phyloP scores from a whole-genome alignment of 2,329 filamentous ascomycete species.

The Pseudogymnoascus sp. region DNA sequence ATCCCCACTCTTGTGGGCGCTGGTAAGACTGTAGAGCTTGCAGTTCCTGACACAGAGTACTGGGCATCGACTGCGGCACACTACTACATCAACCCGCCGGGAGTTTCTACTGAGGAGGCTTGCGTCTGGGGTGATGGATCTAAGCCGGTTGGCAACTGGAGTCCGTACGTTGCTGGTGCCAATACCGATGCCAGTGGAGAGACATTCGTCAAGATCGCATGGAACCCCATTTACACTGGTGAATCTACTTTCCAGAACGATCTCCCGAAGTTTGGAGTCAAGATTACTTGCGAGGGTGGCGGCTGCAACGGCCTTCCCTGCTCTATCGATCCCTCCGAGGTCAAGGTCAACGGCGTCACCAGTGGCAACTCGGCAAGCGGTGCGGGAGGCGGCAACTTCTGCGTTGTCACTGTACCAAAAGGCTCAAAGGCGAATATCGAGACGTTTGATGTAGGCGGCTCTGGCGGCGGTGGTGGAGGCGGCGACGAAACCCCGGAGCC shows the following conservation, averaged over 20 bases:
- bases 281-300: slow-evolving; percentile 58
- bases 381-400: slow-evolving; percentile 63
- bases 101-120: slow-evolving; percentile 47
- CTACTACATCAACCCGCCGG: slow-evolving; percentile 73
- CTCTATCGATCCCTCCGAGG: slow-evolving; percentile 53
- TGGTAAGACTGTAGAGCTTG: slow-evolving; percentile 42
- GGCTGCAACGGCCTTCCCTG: slow-evolving; percentile 69
- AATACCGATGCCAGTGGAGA: slow-evolving; percentile 58
- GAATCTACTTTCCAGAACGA: slow-evolving; percentile 42
- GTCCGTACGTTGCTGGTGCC: slow-evolving; percentile 66
- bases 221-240: slow-evolving; percentile 66
- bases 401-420: slow-evolving; percentile 65
- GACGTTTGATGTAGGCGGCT: slow-evolving; percentile 39
- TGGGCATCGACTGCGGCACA: slow-evolving; percentile 68
- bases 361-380: slow-evolving; percentile 48
- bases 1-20: slow-evolving; percentile 63
- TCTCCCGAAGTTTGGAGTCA: slow-evolving; percentile 58
- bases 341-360: slow-evolving; percentile 48
- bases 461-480: background rate
- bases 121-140: slow-evolving; percentile 63
- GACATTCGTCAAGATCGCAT: slow-evolving; percentile 68
- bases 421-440: slow-evolving; percentile 61
- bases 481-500: background rate
- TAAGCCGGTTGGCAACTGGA: slow-evolving; percentile 66
- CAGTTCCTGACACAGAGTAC: slow-evolving; percentile 62